Evolutionary conservation across 192 early-diverging fungal species (phyloP).

Genomic region (Paraglomus occultum): DNA sequence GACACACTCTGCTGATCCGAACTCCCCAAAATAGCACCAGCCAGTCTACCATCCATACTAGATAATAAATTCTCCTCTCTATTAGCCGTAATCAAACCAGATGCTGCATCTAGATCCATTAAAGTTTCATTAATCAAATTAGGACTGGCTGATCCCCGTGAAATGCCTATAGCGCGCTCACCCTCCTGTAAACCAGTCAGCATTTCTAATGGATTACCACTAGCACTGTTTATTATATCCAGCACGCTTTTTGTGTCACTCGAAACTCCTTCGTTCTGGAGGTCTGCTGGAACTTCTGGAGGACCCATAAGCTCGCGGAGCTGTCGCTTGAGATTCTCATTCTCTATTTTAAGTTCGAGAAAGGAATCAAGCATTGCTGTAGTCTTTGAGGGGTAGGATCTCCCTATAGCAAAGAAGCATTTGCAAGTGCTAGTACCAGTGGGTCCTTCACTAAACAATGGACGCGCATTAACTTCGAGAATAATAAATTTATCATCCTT

Average conservation of each 20-base stretch:
- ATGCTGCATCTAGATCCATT: slow-evolving; percentile 26
- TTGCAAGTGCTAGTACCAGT: slow-evolving; percentile 30
- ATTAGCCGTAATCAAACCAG: neutral
- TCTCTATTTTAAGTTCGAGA: slow-evolving; percentile 48
- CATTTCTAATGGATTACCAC: slow-evolving; percentile 21
- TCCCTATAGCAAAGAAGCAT: slow-evolving; percentile 47
- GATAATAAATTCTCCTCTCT: slow-evolving; percentile 14
- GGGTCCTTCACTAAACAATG: slow-evolving; percentile 33
- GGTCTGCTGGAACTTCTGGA: slow-evolving; percentile 29
- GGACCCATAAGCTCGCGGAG: slow-evolving; percentile 28
- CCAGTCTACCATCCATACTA: neutral
- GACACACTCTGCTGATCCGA: no score
- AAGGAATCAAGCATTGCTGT: slow-evolving; percentile 44
- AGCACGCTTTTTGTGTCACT: neutral
- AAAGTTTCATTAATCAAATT: slow-evolving; percentile 28
- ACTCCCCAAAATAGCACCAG: no score
- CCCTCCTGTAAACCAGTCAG: slow-evolving; percentile 32
- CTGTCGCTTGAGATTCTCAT: slow-evolving; percentile 38
- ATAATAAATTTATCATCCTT: slow-evolving; percentile 45
- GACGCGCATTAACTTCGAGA: slow-evolving; percentile 44
- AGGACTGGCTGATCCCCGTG: slow-evolving; percentile 15
- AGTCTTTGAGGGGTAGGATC: slow-evolving; percentile 41
- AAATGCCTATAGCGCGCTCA: slow-evolving; percentile 31
- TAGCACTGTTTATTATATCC: slow-evolving; percentile 13
- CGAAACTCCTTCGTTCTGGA: slow-evolving; percentile 12